Conservation (phyloP, 345 rosid species). For the Hirschfeldia incana region DNA sequence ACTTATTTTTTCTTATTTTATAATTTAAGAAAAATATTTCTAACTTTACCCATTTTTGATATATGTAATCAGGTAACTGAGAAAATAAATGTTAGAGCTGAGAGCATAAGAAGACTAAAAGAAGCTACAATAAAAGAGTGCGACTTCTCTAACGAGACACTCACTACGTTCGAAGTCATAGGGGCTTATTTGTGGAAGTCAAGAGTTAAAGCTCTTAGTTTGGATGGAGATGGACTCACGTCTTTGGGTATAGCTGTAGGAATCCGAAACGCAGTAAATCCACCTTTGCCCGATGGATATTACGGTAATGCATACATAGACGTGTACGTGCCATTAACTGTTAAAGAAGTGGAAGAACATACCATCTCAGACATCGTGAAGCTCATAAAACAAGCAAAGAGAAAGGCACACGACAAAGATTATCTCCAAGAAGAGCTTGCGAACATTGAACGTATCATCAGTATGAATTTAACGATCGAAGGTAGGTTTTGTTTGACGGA, state of each 20-base stretch:
- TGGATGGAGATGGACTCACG: conserved; percentile 27
- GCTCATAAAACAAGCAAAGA: conserved; percentile 27
- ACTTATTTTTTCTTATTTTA: neutral
- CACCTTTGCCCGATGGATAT: conserved; percentile 29
- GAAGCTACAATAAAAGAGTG: conserved; percentile 11
- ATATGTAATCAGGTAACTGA: conserved; percentile 19
- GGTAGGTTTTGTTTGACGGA: conserved; percentile 16
- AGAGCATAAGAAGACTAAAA: conserved; percentile 24
- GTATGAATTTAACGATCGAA: neutral
- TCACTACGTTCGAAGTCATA: conserved; percentile 27
- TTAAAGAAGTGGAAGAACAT: conserved; percentile 16
- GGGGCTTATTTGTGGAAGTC: conserved; percentile 30
- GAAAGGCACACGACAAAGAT: conserved; percentile 7
- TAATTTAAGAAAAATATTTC: neutral
- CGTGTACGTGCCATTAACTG: conserved; percentile 16
- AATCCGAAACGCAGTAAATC: conserved; percentile 13
- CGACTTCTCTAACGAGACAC: neutral
- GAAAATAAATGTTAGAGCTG: conserved; percentile 5
- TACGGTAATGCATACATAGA: conserved; percentile 30
- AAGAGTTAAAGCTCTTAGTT: conserved; percentile 24
- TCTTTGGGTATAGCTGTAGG: conserved; percentile 13
- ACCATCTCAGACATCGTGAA: conserved; percentile 15
- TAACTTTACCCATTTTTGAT: neutral
- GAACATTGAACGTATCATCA: neutral
- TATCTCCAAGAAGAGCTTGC: conserved; percentile 20